These are phyloP conservation scores for Suillus plorans DNA, from an alignment of 768 basidiomycete genomes.

Conservation along the genomic window DNA sequence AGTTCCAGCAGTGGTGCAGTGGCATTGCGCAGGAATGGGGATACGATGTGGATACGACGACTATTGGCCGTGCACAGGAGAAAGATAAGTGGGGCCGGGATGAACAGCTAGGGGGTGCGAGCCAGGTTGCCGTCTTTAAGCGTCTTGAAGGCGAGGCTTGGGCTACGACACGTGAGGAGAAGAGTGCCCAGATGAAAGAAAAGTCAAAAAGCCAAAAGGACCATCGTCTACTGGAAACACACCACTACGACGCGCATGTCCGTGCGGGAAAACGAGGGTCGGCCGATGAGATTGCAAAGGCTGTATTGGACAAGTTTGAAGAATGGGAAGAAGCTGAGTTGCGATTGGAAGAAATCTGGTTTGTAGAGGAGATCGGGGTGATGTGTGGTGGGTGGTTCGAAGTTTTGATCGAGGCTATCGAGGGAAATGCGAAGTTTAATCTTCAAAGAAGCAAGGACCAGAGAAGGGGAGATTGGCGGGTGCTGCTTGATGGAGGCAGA, in stretches of 20 bases:
- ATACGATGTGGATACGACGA: constrained; percentile 59
- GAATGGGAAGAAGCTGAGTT: constrained; percentile 48
- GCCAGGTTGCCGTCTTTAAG: constrained; percentile 64
- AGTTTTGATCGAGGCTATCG: constrained; percentile 24
- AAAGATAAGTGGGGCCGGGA: constrained; percentile 75
- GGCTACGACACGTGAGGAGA: constrained; percentile 23
- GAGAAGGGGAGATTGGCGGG: constrained; percentile 28
- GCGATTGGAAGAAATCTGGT: constrained; percentile 46
- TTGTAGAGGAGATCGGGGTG: constrained; percentile 36
- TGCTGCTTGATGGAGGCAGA: constrained; percentile 26
- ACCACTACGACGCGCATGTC: constrained; percentile 53
- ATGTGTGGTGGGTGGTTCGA: constrained; percentile 36
- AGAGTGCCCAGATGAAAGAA: constrained; percentile 26
- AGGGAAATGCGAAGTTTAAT: constrained; percentile 24
- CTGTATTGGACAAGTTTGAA: constrained; percentile 55
- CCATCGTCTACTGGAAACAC: constrained; percentile 49
- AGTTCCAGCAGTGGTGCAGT: constrained; percentile 67
- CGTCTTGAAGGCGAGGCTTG: constrained; percentile 39
- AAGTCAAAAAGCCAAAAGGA: constrained; percentile 3
- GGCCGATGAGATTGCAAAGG: constrained; percentile 46
- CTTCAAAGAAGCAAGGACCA: constrained; percentile 20
- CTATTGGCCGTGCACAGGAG: constrained; percentile 59
- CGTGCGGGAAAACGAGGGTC: constrained; percentile 43
- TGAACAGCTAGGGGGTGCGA: constrained; percentile 60
- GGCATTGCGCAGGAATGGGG: constrained; percentile 64